Percentiles rank a stretch among this genome's conserved stretches.
Evolutionary conservation across 257 asterid species (phyloP).

Genomic region (Przewalskia tangutica): DNA sequence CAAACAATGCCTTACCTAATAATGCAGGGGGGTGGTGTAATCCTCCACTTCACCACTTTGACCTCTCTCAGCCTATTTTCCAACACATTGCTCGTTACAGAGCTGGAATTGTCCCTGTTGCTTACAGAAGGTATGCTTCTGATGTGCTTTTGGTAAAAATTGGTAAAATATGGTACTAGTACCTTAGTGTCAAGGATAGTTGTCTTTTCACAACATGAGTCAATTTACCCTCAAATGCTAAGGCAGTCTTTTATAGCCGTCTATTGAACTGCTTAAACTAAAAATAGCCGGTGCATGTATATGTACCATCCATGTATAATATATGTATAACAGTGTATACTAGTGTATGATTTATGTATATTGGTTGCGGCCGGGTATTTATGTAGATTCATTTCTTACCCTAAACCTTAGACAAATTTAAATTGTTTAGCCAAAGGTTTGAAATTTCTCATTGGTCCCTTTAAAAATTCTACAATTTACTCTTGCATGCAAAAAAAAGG

Average conservation of each 20-base stretch:
- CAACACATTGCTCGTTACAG: constrained; percentile 72
- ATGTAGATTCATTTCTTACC: not conserved
- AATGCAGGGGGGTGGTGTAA: constrained; percentile 91
- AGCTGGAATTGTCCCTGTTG: constrained; percentile 89
- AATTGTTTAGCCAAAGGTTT: not conserved
- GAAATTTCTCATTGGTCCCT: not conserved
- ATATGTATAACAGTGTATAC: no score
- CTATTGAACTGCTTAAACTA: no score
- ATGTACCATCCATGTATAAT: no score
- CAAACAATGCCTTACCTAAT: constrained; percentile 70
- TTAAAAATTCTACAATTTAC: not conserved
- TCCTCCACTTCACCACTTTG: constrained; percentile 81
- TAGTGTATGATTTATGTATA: no score
- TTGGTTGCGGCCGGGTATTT: no score
- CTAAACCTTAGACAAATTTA: not conserved
- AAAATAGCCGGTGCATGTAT: no score
- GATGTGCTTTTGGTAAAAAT: not conserved
- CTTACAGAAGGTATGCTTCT: constrained; percentile 50
- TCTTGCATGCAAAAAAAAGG: not conserved
- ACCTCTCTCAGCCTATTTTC: constrained; percentile 76
- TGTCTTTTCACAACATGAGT: not conserved
- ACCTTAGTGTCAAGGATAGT: not conserved
- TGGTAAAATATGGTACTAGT: not conserved
- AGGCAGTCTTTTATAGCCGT: no score
- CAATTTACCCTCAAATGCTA: not conserved